Evolutionary conservation across 208 protist genomes (phyloP).

Genomic region (Herpetomonas tarakana): DNA sequence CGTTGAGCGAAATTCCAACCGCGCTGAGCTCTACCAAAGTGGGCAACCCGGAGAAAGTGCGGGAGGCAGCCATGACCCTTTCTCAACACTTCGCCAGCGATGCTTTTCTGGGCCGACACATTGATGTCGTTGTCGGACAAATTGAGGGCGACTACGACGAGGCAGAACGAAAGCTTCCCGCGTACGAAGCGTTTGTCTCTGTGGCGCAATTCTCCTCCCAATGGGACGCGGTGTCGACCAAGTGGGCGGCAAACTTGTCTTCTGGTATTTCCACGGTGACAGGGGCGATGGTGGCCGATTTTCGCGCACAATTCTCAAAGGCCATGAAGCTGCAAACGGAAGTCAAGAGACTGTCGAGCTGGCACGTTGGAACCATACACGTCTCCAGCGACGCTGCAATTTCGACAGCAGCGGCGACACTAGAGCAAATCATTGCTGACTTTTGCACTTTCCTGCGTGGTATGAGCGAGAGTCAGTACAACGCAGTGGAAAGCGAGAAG

Average conservation of each 20-base stretch:
- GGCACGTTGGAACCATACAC: conserved; percentile 34
- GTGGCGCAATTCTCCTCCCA: conserved; percentile 34
- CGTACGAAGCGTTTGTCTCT: conserved; percentile 27
- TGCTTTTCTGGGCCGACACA: conserved; percentile 20
- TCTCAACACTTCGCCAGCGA: conserved; percentile 7
- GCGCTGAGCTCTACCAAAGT: conserved; percentile 16
- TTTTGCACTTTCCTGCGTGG: conserved; percentile 31
- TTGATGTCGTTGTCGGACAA: conserved; percentile 12
- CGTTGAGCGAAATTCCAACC: conserved; percentile 25
- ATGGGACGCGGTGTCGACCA: conserved; percentile 23
- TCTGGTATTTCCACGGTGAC: conserved; percentile 14
- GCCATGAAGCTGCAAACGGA: conserved; percentile 36
- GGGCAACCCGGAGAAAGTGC: conserved; percentile 4
- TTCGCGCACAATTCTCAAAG: conserved; percentile 34
- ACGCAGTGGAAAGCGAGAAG: conserved; percentile 22
- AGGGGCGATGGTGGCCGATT: conserved; percentile 26
- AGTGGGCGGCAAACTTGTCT: conserved; percentile 17
- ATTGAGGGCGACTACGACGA: conserved; percentile 39
- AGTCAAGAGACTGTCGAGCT: conserved; percentile 37
- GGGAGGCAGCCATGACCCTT: background rate
- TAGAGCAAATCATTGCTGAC: conserved; percentile 35
- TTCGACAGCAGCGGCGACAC: conserved; percentile 13
- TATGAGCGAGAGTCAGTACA: conserved; percentile 27
- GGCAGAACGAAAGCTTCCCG: conserved; percentile 18
- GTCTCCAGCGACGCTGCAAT: conserved; percentile 33